phyloP scores from a whole-genome alignment of 768 basidiomycete species.

The Porpolomopsis calyptriformis region DNA sequence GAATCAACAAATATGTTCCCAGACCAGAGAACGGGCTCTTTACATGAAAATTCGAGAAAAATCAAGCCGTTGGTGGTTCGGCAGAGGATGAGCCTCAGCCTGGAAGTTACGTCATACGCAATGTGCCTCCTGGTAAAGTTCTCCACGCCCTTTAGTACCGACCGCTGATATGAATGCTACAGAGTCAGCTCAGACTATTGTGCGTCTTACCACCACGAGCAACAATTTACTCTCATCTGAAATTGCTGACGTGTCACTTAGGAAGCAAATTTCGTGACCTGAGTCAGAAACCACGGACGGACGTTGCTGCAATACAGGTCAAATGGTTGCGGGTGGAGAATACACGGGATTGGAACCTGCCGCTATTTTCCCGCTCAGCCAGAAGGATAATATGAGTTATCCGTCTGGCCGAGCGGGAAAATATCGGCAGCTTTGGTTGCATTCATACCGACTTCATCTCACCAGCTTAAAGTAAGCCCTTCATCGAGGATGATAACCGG shows the following conservation, averaged over 20 bases:
- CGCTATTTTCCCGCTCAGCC: slow-evolving; percentile 14
- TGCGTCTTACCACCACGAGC: slow-evolving; percentile 10
- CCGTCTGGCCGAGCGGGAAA: too few species aligned
- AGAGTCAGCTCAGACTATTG: slow-evolving; percentile 8
- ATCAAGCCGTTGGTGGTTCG: slow-evolving; percentile 5
- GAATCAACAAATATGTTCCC: slow-evolving; percentile 8
- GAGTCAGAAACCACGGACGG: slow-evolving; percentile 11
- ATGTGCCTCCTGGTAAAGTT: slow-evolving; percentile 9
- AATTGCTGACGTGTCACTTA: neutral
- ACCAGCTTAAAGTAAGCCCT: slow-evolving; percentile 10
- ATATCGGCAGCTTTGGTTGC: too few species aligned
- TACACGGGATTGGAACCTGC: slow-evolving; percentile 13
- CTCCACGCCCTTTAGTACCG: slow-evolving; percentile 1
- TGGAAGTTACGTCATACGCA: slow-evolving; percentile 13
- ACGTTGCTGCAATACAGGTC: slow-evolving; percentile 14
- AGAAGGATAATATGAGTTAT: slow-evolving; percentile 9
- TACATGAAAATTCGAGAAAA: slow-evolving; percentile 5
- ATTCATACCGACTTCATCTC: slow-evolving; percentile 5
- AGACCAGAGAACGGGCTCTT: slow-evolving; percentile 8
- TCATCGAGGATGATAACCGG: slow-evolving; percentile 13
- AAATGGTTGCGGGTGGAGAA: slow-evolving; percentile 11
- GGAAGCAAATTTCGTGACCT: slow-evolving; percentile 10
- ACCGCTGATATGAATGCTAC: slow-evolving; percentile 3
- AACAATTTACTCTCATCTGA: neutral
- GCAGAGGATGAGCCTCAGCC: slow-evolving; percentile 11